Evolutionary conservation across 164 flowering plant species (phyloP).

Genomic region (Dillenia suffruticosa): DNA sequence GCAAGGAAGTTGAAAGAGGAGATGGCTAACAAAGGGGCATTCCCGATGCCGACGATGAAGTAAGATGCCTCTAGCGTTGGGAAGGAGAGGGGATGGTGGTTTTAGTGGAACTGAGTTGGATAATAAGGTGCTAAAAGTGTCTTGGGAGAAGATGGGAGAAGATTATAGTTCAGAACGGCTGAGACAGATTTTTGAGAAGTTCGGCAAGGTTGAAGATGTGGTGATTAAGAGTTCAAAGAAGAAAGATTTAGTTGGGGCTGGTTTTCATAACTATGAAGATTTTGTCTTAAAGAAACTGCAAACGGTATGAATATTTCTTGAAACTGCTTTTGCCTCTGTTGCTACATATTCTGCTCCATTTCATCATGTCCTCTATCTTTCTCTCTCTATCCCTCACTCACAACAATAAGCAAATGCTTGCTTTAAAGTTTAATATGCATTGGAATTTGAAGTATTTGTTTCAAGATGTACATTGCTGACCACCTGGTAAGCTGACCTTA

Average conservation of each 20-base stretch:
- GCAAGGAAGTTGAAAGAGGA: constrained; percentile 59
- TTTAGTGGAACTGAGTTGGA: constrained; percentile 29
- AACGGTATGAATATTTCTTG: constrained; percentile 37
- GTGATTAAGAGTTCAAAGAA: constrained; percentile 59
- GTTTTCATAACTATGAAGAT: constrained; percentile 66
- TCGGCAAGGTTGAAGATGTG: constrained; percentile 86
- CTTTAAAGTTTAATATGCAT: too few relatives aligned
- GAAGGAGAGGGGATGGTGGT: constrained; percentile 12
- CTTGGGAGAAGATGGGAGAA: constrained; percentile 60
- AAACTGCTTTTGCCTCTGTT: too few relatives aligned
- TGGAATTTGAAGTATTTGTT: too few relatives aligned
- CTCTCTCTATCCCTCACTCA: too few relatives aligned
- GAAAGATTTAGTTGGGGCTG: constrained; percentile 61
- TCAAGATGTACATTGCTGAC: too few relatives aligned
- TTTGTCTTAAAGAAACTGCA: constrained; percentile 57
- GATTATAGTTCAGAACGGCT: constrained; percentile 52
- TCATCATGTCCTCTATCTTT: too few relatives aligned
- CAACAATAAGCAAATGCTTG: too few relatives aligned
- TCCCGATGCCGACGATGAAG: constrained; percentile 7
- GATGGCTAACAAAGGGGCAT: constrained; percentile 36
- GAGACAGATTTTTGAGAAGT: constrained; percentile 53
- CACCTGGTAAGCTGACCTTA: too few relatives aligned
- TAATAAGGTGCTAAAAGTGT: constrained; percentile 63
- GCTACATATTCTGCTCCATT: too few relatives aligned
- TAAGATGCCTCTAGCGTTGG: constrained; percentile 7